Base-by-base conservation (phyloP, 371 early-diverging fungal species). In the Actinomortierella wolfii region DNA sequence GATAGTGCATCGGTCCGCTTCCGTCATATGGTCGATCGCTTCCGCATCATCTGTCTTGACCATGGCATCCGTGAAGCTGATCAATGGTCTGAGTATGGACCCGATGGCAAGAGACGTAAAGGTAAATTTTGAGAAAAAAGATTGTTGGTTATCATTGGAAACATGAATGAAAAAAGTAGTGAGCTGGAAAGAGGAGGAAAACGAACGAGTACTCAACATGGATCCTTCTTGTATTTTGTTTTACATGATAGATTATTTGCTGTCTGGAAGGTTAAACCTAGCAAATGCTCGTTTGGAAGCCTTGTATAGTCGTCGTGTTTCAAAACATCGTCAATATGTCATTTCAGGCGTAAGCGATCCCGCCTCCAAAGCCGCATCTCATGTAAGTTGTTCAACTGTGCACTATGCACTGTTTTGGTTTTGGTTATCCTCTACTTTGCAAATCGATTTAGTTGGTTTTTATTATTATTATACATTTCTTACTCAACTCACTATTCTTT, bases 251-350 rank as follows among this genome's bases (percentile, higher is more conserved):
- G 85, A 89, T 66, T 90, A 88, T 62, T 65, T 91, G 50, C 49
- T 90, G 24, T 89, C 88, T 64, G 90, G 89, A 13, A 85, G 88
- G n/a, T 81, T 91, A 78, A 90, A 84, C 63, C 81, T 94, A 46
- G 85, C 94, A 17, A 89, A 90, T 25, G 86, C 91, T 11, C 81
- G 90, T 17, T 56, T 95, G 46, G 94, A 94, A 64, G 89, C 87
- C 8, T 80, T 94, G 64, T 91, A 86, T 57, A 81, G 86, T 28
- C 78, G 81, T 51, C 82, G 87, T 14, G 51, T 94, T 8, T 83
- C 87, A 3, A 70, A 69, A 40, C 78, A 83, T 29, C 74, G 87
- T 9, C 88, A 92, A 61, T 83, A 85, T 48, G 69, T 90, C 13
- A 68, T 89, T 43, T 91, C 91, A 15, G 94, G 92, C 18, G 83